These are phyloP conservation scores for Solanum hybrid DNA, from an alignment of 305 asterid genomes.

Conservation along the genomic window DNA sequence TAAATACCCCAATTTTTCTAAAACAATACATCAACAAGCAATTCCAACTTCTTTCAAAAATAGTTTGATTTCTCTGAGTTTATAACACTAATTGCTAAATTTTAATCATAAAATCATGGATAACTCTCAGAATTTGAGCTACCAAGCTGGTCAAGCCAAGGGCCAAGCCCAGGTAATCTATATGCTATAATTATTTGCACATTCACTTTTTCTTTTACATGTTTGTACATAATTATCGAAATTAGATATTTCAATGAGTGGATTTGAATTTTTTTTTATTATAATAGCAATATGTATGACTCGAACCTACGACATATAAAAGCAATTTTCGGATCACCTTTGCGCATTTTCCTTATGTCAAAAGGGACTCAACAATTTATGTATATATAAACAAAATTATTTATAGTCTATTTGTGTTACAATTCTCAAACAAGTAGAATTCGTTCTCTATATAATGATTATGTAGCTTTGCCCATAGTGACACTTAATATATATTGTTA, in stretches of 20 bases:
- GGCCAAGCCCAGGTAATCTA: constrained; percentile 51
- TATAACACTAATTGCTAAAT: background rate
- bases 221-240: background rate
- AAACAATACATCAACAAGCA: background rate
- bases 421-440: background rate
- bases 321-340: background rate
- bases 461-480: background rate
- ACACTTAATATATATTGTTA: background rate
- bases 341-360: background rate
- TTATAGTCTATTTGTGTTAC: background rate
- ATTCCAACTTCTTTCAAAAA: background rate
- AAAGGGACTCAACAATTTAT: background rate
- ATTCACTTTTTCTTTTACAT: background rate
- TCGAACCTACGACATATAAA: background rate
- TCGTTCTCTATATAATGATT: background rate
- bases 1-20: background rate
- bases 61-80: background rate
- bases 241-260: background rate
- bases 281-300: background rate
- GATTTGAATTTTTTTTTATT: too few relatives aligned
- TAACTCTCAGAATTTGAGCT: constrained; percentile 40
- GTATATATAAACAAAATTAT: background rate
- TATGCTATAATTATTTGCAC: background rate
- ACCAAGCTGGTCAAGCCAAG: constrained; percentile 72
- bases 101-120: constrained; percentile 26